Conservation (phyloP, 305 asterid genomes). For the Rubia peregrina region DNA sequence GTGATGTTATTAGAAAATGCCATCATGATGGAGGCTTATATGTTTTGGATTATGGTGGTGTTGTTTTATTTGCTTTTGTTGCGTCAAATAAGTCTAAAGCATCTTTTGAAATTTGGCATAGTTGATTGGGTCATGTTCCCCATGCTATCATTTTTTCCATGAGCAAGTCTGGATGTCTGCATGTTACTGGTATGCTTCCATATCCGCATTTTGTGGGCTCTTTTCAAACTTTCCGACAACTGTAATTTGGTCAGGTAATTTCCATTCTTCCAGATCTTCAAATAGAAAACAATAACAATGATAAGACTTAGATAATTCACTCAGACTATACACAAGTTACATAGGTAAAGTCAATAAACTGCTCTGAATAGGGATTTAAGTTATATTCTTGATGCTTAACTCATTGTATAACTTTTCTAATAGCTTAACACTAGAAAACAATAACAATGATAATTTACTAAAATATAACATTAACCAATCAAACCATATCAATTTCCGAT, state of each 20-base stretch:
- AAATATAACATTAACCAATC: not conserved
- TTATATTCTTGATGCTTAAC: not conserved
- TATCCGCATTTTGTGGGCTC: conserved; percentile 51
- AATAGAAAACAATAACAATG: not conserved
- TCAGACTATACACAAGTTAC: not conserved
- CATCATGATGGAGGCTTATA: too few species aligned
- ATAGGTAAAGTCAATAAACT: not conserved
- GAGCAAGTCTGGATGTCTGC: too few species aligned
- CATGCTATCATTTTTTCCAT: too few species aligned
- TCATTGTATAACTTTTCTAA: not conserved
- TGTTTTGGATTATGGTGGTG: too few species aligned
- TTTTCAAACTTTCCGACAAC: conserved; percentile 54
- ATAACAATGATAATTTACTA: not conserved
- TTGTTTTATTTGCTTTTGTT: too few species aligned
- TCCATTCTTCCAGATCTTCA: conserved; percentile 42
- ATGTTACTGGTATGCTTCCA: too few species aligned
- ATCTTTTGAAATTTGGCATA: too few species aligned
- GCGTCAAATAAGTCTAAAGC: too few species aligned
- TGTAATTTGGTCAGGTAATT: conserved; percentile 43
- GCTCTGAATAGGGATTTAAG: not conserved
- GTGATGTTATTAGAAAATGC: too few species aligned
- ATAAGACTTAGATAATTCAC: not conserved
- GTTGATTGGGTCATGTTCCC: too few species aligned
- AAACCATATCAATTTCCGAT: not conserved
- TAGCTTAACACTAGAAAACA: not conserved